Evolutionary conservation across 768 basidiomycete species (phyloP), one percentile per base, ranked within the genome.

Genomic region (Cubamyces lactineus): DNA sequence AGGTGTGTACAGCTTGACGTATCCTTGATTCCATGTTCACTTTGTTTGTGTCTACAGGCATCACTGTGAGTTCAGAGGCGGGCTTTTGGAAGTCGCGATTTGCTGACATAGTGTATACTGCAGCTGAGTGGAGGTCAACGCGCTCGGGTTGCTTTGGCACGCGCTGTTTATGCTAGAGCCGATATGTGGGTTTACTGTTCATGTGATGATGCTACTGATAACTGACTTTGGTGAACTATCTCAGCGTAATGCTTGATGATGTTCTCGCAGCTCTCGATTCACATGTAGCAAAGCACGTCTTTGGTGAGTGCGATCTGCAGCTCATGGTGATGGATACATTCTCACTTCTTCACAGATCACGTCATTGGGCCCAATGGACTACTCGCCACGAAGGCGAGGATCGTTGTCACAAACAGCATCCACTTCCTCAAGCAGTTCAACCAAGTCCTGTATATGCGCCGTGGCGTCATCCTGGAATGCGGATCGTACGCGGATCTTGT

Each of bases 161-260:
- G 95, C 30, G 93, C 92, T 2, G 91, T 96, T 0, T 98, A 98
- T 74, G 87, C 94, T 3, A 83, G 95, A 47, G 94, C 95, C 1
- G 96, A 98, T 72, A 72, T 97, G 84, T 94, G 67, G 69, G 86
- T 74, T 17, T 11, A 19, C 19, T 30, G 26, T 39, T 41, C 19
- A 28, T 28, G 3, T 13, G 7, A 28, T 5, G 3, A 34, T 30
- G 38, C 16, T 1, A 38, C 28, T 21, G 0, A 5, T 13, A 23
- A 55, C 34, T 2, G 47, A 59, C 7, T 30, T 52, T 66, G 45
- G 53, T 28, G 26, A n/a, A 15, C 19, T 5, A 41, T 3, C 12
- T 13, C 60, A 89, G 88, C 34, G 78, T 90, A 50, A 81, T 98
- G 1, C 80, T 98, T 5, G 96, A 98, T 67, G 96, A 98, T 64